phyloP scores from a whole-genome alignment of 2,329 filamentous ascomycete species.

The Trichoderma asperellum region DNA sequence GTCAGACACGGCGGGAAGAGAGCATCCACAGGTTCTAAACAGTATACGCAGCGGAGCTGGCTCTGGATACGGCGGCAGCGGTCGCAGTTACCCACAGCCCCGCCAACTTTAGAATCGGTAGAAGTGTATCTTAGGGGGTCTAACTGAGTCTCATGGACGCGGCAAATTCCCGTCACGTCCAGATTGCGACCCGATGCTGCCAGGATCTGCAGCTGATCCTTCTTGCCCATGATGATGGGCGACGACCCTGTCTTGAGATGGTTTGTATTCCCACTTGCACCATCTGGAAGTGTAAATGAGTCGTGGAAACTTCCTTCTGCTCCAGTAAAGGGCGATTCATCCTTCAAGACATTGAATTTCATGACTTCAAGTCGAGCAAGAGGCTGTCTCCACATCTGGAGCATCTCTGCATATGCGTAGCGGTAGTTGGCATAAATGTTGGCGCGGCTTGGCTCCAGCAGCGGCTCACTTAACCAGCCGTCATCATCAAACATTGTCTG shows the following conservation, averaged over 20 bases:
- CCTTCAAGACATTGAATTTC: conserved; percentile 68
- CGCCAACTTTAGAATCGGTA: conserved; percentile 45
- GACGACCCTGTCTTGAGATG: conserved; percentile 49
- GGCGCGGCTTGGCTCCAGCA: conserved; percentile 57
- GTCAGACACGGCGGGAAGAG: conserved; percentile 64
- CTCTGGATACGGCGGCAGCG: conserved; percentile 59
- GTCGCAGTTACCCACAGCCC: conserved; percentile 55
- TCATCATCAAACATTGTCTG: conserved; percentile 71
- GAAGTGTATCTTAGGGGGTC: conserved; percentile 59
- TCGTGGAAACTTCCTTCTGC: conserved; percentile 43
- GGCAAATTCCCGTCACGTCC: conserved; percentile 66
- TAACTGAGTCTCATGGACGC: conserved; percentile 64
- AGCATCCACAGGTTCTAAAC: conserved; percentile 62
- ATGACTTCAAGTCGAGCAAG: conserved; percentile 67
- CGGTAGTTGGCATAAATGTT: conserved; percentile 63
- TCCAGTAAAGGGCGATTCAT: conserved; percentile 44
- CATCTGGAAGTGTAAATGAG: conserved; percentile 46
- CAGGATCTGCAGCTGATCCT: conserved; percentile 55
- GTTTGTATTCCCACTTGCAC: conserved; percentile 41
- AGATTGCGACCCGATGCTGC: conserved; percentile 59
- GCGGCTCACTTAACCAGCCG: conserved; percentile 63
- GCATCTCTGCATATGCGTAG: conserved; percentile 68
- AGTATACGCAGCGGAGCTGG: conserved; percentile 65
- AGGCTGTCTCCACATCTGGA: conserved; percentile 68
- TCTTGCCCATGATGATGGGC: conserved; percentile 61